Conservation (phyloP, 257 asterid genomes). For the Avicennia marina region DNA sequence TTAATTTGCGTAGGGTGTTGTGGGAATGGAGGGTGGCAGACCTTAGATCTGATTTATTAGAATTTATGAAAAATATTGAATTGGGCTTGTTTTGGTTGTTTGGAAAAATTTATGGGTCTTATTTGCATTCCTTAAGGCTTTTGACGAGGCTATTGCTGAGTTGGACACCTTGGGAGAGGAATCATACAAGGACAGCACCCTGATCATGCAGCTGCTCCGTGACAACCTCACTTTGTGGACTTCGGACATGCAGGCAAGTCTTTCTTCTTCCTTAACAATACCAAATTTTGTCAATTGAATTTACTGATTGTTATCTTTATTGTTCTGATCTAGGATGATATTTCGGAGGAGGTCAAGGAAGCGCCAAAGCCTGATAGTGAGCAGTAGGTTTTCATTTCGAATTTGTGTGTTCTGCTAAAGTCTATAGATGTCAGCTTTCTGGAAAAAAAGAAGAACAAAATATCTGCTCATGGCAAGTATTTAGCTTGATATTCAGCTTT, state of each 20-base stretch:
- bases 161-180: slow-evolving; percentile 58
- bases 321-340: slow-evolving; percentile 34
- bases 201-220: slow-evolving; percentile 60
- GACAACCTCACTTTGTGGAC: slow-evolving; percentile 64
- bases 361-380: slow-evolving; percentile 48
- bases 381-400: slow-evolving; percentile 22
- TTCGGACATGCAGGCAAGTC: slow-evolving; percentile 47
- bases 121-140: slow-evolving; percentile 32
- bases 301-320: not conserved
- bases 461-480: slow-evolving; percentile 23
- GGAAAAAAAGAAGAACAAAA: not conserved
- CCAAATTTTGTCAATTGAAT: not conserved
- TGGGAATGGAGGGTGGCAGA: not conserved
- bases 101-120: not conserved
- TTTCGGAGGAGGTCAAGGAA: slow-evolving; percentile 50
- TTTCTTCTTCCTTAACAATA: not conserved
- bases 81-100: not conserved
- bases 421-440: slow-evolving; percentile 16
- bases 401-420: slow-evolving; percentile 27
- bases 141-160: slow-evolving; percentile 57
- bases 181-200: slow-evolving; percentile 59
- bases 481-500: slow-evolving; percentile 17
- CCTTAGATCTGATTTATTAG: not conserved
- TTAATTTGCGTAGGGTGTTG: not conserved
- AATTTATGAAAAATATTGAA: not conserved